These are phyloP conservation scores for Cicer chorassanicum DNA, from an alignment of 306 rosid species.

Conservation along the genomic window DNA sequence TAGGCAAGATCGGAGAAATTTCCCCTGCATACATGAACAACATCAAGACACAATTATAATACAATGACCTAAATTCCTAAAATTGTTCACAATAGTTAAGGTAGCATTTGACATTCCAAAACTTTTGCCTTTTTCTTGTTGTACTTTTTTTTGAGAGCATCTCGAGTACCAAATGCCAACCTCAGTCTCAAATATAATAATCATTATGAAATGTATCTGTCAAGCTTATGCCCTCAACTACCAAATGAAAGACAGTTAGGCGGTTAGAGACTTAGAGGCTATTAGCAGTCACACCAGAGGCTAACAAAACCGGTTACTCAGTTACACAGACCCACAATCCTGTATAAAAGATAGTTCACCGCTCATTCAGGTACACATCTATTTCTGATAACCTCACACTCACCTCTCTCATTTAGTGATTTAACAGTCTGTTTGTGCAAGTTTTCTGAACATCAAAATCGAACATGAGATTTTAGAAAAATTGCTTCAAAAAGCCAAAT, in stretches of 20 bases:
- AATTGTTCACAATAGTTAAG: neutral
- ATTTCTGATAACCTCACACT: too few species aligned
- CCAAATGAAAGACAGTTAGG: neutral
- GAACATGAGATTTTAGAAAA: too few species aligned
- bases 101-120: neutral
- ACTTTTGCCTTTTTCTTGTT: neutral
- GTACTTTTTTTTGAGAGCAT: neutral
- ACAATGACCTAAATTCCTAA: neutral
- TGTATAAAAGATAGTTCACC: neutral
- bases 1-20: conserved; percentile 84
- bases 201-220: neutral
- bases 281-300: neutral
- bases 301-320: neutral
- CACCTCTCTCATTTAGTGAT: too few species aligned
- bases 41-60: neutral
- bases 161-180: neutral
- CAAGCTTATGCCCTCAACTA: neutral
- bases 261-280: too few species aligned
- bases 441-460: too few species aligned
- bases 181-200: neutral
- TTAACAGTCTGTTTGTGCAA: too few species aligned
- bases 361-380: neutral
- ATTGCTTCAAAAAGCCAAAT: too few species aligned
- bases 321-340: neutral
- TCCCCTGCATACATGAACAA: conserved; percentile 62